Conservation (phyloP, 2,329 filamentous ascomycete species). For the Paraconiothyrium sp. region DNA sequence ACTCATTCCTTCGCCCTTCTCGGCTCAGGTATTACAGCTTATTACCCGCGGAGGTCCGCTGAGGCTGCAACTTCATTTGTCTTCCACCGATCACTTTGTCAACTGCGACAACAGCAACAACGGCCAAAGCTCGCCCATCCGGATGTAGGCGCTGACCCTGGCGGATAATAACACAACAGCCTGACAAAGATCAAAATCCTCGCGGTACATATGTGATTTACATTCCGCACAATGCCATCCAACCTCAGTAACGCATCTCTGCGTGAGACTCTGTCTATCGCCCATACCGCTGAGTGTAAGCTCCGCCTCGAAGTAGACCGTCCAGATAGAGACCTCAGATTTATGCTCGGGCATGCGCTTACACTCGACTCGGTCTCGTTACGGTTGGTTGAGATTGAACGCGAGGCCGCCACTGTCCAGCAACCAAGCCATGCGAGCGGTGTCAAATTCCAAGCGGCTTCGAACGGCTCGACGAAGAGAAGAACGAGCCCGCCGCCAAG, state of each 20-base stretch:
- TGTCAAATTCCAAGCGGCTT: constrained; percentile 6
- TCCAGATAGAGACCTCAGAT: constrained; percentile 4
- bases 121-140: not conserved
- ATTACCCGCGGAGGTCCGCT: not conserved
- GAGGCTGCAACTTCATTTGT: not conserved
- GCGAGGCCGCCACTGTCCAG: not conserved
- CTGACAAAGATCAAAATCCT: not conserved
- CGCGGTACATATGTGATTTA: not conserved
- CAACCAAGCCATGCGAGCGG: constrained; percentile 4
- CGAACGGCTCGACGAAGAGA: not conserved
- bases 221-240: not conserved
- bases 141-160: not conserved
- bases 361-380: constrained; percentile 5
- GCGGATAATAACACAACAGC: not conserved
- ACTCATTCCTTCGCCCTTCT: not conserved
- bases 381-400: constrained; percentile 4
- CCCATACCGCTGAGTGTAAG: constrained; percentile 10
- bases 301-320: constrained; percentile 2
- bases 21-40: not conserved
- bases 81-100: not conserved
- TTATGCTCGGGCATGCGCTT: constrained; percentile 7
- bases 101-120: not conserved
- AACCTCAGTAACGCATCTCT: not conserved
- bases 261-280: constrained; percentile 8
- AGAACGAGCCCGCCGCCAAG: constrained; percentile 5